Conservation (phyloP, 331 rosid species). For the Quercus phellos region DNA sequence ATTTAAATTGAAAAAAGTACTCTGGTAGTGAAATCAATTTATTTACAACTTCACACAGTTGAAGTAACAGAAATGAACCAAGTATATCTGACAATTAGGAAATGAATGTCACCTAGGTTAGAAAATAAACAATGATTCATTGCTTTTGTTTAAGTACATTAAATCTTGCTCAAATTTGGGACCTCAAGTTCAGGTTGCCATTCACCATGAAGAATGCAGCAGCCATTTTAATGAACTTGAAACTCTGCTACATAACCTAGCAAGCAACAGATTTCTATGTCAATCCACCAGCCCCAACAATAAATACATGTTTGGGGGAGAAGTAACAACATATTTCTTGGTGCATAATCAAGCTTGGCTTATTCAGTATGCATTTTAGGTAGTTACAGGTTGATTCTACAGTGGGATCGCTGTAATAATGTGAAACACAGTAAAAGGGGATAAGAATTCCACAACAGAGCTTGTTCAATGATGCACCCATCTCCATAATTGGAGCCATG, state of each 20-base stretch:
- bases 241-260: not conserved
- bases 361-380: not conserved
- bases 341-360: not conserved
- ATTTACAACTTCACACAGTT: not conserved
- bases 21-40: not conserved
- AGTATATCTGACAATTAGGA: not conserved
- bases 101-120: not conserved
- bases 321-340: not conserved
- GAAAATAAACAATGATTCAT: not conserved
- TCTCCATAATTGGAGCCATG: not conserved
- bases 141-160: not conserved
- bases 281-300: not conserved
- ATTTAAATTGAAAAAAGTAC: not conserved
- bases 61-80: not conserved
- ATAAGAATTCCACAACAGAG: not conserved
- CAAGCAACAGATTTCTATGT: not conserved
- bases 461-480: not conserved
- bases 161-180: not conserved
- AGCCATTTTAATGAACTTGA: not conserved
- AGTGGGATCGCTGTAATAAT: not conserved
- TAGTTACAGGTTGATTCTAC: not conserved
- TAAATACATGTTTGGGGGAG: not conserved
- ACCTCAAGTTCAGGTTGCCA: not conserved
- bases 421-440: not conserved
- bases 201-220: not conserved